Base-by-base conservation (phyloP, 2,329 filamentous ascomycete genomes). In the Ceratocystis cubensis region DNA sequence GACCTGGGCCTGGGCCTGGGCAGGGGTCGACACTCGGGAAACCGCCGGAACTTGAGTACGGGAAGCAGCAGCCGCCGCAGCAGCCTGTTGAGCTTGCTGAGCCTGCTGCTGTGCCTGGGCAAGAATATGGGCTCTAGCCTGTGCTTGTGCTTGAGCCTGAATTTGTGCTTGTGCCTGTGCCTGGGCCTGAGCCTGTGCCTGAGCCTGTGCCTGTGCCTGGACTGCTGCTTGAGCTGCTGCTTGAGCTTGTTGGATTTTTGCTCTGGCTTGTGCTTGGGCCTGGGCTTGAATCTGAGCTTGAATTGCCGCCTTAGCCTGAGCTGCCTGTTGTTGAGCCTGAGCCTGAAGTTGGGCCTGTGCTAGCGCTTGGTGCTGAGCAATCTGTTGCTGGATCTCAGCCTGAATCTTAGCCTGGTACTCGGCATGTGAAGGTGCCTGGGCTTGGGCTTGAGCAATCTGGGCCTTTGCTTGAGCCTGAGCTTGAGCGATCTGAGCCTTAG, bases 281-380 rank as follows among this genome's bases (percentile, higher is more conserved):
- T 69, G 67, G 17, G 66, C 50, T 59, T 68, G 67, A 44, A 56
- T 57, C 50, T 66, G 63, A 17, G 68, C 63, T 6, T 72, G 71
- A 37, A 69, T 65, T 30, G 70, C 70, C 1, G 68, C 69, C 59
- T 71, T 71, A 50, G 71, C 71, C 59, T 72, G 71, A 64, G 71
- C 71, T 45, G 62, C 62, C 22, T 70, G 56, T 25, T 68, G 63
- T 25, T 65, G 63, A 15, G 63, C 63, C 20, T 65, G 63, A 28
- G 37, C 48, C 46, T 66, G 69, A 17, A 67, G 65, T 20, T 69
- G 68, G 20, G 64, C 64, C 22, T 68, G 69, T 15, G 61, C 66
- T 37, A 61, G 48, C 25, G 64, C 64, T 30, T 65, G 46, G 7
- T 69, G 67, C 44, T 67, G 61, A 3, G 66, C 66, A 37, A 67